phyloP scores from a whole-genome alignment of 2,329 filamentous ascomycete genomes.

The Aspergillus cejpii region DNA sequence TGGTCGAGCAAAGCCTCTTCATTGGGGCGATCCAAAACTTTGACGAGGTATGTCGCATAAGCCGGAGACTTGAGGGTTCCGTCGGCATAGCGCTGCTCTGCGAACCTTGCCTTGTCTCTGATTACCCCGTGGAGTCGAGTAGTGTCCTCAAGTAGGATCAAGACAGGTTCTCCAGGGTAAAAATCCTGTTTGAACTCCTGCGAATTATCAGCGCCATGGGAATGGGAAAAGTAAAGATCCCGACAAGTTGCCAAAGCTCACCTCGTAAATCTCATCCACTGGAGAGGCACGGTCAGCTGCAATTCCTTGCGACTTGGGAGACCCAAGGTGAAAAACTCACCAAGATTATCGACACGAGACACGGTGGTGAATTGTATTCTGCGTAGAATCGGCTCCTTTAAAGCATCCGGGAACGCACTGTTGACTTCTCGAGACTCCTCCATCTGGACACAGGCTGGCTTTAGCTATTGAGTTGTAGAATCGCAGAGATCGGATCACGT shows the following conservation, averaged over 20 bases:
- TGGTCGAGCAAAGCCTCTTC: conserved; percentile 75
- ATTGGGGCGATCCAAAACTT: conserved; percentile 59
- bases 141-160: conserved; percentile 62
- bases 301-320: conserved; percentile 12
- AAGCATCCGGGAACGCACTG: conserved; percentile 78
- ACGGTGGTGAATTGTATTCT: conserved; percentile 87
- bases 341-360: conserved; percentile 77
- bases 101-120: conserved; percentile 76
- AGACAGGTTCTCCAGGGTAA: conserved; percentile 80
- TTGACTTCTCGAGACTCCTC: conserved; percentile 83
- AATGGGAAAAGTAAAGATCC: conserved; percentile 9
- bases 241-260: too few species aligned
- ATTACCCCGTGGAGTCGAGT: conserved; percentile 68
- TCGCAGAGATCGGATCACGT: conserved; percentile 33
- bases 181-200: conserved; percentile 78
- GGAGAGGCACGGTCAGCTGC: conserved; percentile 7
- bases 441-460: conserved; percentile 44
- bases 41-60: conserved; percentile 74
- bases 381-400: conserved; percentile 84
- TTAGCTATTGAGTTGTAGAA: conserved; percentile 5
- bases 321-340: conserved; percentile 37
- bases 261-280: conserved; percentile 49
- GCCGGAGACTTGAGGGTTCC: conserved; percentile 61
- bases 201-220: conserved; percentile 5
- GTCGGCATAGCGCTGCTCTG: conserved; percentile 53